Evolutionary conservation across 257 asterid species (phyloP), one percentile per base, ranked within the genome.

Genomic region (Solanum chaucha): DNA sequence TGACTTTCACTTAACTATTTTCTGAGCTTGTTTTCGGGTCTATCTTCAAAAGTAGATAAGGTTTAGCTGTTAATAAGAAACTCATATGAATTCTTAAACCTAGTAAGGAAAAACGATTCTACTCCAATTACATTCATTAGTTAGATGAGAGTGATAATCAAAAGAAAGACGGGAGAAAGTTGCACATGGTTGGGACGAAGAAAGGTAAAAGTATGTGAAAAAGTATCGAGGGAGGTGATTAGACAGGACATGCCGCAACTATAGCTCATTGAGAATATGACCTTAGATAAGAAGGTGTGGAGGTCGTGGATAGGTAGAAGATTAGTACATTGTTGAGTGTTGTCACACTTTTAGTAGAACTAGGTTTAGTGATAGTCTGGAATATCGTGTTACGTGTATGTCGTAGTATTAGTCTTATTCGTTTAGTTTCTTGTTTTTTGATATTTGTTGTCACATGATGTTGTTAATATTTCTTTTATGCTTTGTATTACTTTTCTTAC

Each of bases 271-370:
- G 8, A 64, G 17, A 13, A 55, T 11, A 65, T 24, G 8, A 65
- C 72, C 8, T 65, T 24, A 24, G 19, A 24, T 24, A 26, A 3
- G 34, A 55, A 0, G 64, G n/a, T 6, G 64, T 55, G n/a, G 10
- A 55, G 4, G n/a, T 6, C 4, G 10, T 51, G 3, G 4, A 51
- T 17, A 51, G 59, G 8, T 51, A 17, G 4, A 17, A 1, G 64
- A 5, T 55, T 6, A 51, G 64, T 55, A 55, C n/a, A 0, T 55
- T 55, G 4, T 55, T 55, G 10, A 17, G 64, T 55, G 9, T 6
- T 17, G 1, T 17, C 10, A 0, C 0, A 0, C 9, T 17, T 48
- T 17, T 14, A 48, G 20, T 48, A 1, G 0, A 55, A 6, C 0
- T 55, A 55, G 64, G 3, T 55, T 55, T 55, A 1, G n/a, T 2